These are phyloP conservation scores for Davidsoniella australis DNA, from an alignment of 2,329 filamentous ascomycete genomes.

Conservation along the genomic window DNA sequence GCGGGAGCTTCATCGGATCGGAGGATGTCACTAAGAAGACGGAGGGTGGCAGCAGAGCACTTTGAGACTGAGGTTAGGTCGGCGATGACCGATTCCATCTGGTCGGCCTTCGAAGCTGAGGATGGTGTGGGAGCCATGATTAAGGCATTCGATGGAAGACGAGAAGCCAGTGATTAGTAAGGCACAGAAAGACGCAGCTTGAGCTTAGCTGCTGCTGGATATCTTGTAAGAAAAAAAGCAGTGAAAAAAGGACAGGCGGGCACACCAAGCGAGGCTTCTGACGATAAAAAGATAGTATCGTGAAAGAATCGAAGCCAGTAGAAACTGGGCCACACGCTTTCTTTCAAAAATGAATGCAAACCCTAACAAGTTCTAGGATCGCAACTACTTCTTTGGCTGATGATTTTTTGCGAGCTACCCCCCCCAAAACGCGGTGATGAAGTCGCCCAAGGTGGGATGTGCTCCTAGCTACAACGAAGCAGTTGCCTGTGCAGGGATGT, in stretches of 20 bases:
- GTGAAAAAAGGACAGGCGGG: neutral
- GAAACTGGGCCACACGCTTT: too few relatives aligned
- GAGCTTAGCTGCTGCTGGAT: neutral
- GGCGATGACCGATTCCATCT: conserved; percentile 11
- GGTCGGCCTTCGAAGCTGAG: conserved; percentile 5
- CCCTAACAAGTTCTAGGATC: too few relatives aligned
- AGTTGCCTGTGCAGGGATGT: neutral
- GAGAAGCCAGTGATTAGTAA: neutral
- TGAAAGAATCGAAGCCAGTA: neutral
- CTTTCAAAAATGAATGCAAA: too few relatives aligned
- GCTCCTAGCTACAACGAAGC: too few relatives aligned
- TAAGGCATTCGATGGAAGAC: neutral
- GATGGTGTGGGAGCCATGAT: neutral
- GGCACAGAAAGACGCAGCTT: neutral
- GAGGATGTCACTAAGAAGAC: conserved; percentile 10
- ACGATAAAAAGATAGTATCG: neutral
- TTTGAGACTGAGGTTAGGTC: conserved; percentile 8
- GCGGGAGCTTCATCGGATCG: conserved; percentile 6
- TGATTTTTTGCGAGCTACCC: neutral
- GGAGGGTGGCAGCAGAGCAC: conserved; percentile 10
- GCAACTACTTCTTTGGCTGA: neutral
- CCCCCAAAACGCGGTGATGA: conserved; percentile 1
- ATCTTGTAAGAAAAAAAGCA: neutral
- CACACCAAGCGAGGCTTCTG: neutral
- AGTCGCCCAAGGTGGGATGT: neutral